A percentile compares a stretch with the other conserved stretches of the same genome.
Evolutionary conservation across 768 basidiomycete species (phyloP).

Genomic region (Hericium coralloides): DNA sequence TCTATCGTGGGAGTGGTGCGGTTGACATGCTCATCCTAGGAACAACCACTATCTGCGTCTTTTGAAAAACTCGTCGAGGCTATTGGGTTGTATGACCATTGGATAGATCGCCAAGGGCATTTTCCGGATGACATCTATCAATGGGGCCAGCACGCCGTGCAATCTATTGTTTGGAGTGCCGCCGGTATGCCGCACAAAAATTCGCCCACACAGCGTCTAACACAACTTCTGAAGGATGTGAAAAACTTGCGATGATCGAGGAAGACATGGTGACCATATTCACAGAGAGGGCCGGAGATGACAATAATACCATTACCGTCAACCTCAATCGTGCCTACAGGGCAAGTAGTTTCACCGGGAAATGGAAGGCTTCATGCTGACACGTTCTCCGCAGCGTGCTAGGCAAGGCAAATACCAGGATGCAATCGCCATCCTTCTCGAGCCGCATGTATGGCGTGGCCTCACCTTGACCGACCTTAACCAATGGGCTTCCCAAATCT

Average conservation of each 20-base stretch:
- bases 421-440: constrained; percentile 52
- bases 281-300: constrained; percentile 44
- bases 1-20: background rate
- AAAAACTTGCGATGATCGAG: constrained; percentile 53
- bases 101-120: constrained; percentile 49
- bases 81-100: constrained; percentile 60
- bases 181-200: constrained; percentile 37
- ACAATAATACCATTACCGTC: constrained; percentile 52
- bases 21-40: background rate
- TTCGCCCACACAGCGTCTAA: constrained; percentile 7
- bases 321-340: constrained; percentile 60
- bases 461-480: constrained; percentile 55
- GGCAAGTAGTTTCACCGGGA: constrained; percentile 26
- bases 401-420: constrained; percentile 60
- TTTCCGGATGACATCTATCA: constrained; percentile 47
- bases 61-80: constrained; percentile 65
- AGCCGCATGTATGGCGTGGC: constrained; percentile 62
- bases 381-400: constrained; percentile 37
- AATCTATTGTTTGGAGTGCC: constrained; percentile 63
- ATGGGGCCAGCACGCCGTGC: constrained; percentile 66
- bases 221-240: constrained; percentile 18
- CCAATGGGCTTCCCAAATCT: constrained; percentile 69
- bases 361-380: background rate
- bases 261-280: constrained; percentile 66
- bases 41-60: constrained; percentile 28